Evolutionary conservation across 345 rosid species (phyloP).

Genomic region (Citrus hindsii): DNA sequence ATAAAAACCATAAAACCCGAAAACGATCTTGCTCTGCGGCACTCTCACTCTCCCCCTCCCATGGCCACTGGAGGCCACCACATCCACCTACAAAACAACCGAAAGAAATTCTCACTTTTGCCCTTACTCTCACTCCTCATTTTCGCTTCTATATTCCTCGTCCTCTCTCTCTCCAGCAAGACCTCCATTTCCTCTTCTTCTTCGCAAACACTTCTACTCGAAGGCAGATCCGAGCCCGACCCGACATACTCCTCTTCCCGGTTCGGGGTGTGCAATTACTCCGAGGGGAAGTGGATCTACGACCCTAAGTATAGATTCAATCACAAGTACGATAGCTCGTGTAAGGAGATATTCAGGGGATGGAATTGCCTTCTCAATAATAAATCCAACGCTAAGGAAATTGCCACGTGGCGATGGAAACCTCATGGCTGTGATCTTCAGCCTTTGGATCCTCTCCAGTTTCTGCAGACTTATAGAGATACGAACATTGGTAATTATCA

Average conservation of each 20-base stretch:
- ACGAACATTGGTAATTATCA: constrained; percentile 61
- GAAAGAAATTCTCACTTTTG: constrained; percentile 44
- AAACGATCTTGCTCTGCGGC: neutral
- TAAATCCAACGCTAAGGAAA: constrained; percentile 60
- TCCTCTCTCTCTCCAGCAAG: constrained; percentile 46
- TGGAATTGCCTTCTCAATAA: constrained; percentile 79
- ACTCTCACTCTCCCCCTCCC: neutral
- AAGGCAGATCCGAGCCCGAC: constrained; percentile 3
- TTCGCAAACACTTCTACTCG: constrained; percentile 13
- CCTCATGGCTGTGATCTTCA: constrained; percentile 62
- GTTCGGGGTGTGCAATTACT: constrained; percentile 44
- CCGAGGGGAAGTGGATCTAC: constrained; percentile 82
- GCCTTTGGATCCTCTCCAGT: constrained; percentile 54
- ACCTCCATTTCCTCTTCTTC: constrained; percentile 45
- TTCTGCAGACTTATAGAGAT: constrained; percentile 51
- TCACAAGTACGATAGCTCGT: constrained; percentile 45
- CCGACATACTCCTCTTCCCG: neutral
- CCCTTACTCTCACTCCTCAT: constrained; percentile 62
- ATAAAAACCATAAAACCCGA: too few species aligned
- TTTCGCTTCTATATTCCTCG: constrained; percentile 52
- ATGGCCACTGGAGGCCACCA: neutral
- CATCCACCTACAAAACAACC: neutral
- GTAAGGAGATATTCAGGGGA: constrained; percentile 94
- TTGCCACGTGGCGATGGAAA: constrained; percentile 85
- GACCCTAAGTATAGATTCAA: constrained; percentile 31